Evolutionary conservation across 352 stramenopile species (phyloP).

Genomic region (Phytophthora sojae): DNA sequence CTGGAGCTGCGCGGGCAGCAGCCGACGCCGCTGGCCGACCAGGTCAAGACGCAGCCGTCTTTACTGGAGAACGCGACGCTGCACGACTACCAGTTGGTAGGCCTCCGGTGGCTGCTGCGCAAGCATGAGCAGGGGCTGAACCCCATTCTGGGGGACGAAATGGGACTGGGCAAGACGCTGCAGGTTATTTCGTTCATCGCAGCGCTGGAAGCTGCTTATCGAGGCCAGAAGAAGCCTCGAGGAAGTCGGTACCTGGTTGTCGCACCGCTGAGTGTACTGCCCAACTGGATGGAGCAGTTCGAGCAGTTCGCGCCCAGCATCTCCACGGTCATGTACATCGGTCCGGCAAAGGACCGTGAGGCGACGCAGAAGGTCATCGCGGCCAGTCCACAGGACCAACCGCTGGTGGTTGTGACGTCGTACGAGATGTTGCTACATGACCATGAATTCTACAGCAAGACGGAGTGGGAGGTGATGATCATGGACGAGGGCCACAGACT

Average conservation of each 20-base stretch:
- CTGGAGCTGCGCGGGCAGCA: slow-evolving; percentile 45
- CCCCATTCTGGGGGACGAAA: slow-evolving; percentile 84
- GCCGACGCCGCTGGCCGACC: slow-evolving; percentile 29
- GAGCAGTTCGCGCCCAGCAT: slow-evolving; percentile 70
- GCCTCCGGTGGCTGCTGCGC: slow-evolving; percentile 68
- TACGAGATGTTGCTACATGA: slow-evolving; percentile 80
- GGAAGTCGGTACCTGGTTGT: slow-evolving; percentile 58
- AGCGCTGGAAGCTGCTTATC: slow-evolving; percentile 40
- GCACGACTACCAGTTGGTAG: slow-evolving; percentile 77
- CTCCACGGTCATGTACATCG: slow-evolving; percentile 60
- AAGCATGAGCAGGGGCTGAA: slow-evolving; percentile 73
- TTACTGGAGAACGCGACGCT: slow-evolving; percentile 65
- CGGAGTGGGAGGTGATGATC: slow-evolving; percentile 68
- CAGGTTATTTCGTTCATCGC: slow-evolving; percentile 80
- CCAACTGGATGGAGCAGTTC: slow-evolving; percentile 88
- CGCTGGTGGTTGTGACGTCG: slow-evolving; percentile 74
- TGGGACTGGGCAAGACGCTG: slow-evolving; percentile 87
- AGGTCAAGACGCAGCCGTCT: slow-evolving; percentile 33
- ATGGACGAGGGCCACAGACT: slow-evolving; percentile 91
- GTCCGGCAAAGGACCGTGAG: slow-evolving; percentile 56
- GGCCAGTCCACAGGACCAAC: slow-evolving; percentile 19
- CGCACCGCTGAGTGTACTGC: slow-evolving; percentile 80
- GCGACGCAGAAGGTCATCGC: slow-evolving; percentile 32
- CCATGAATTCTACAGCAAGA: slow-evolving; percentile 56
- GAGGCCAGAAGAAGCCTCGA: slow-evolving; percentile 4